Percentiles rank a stretch among this genome's conserved stretches.
phyloP scores from a whole-genome alignment of 2,329 filamentous ascomycete genomes.

The Teratosphaeria nubilosa region DNA sequence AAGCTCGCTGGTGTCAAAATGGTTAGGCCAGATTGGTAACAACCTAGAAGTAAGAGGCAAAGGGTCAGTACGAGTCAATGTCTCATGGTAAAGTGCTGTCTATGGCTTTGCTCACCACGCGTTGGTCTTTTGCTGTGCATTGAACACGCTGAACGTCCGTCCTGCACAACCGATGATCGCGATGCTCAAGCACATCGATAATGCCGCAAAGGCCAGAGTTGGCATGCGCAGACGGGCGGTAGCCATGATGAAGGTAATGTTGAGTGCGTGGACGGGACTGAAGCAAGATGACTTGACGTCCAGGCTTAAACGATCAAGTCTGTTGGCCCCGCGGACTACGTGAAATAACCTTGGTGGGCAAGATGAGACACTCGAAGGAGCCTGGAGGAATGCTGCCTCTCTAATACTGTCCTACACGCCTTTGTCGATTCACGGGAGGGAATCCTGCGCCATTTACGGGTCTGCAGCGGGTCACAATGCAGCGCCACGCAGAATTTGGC shows the following conservation, averaged over 20 bases:
- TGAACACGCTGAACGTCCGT: conserved; percentile 34
- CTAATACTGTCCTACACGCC: not conserved
- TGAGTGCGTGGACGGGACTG: not conserved
- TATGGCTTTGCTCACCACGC: conserved; percentile 24
- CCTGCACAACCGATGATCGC: conserved; percentile 34
- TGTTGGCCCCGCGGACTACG: not conserved
- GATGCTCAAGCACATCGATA: conserved; percentile 29
- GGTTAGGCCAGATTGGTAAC: conserved; percentile 38
- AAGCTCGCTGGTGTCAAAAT: conserved; percentile 37
- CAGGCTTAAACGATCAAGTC: not conserved
- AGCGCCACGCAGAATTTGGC: not conserved
- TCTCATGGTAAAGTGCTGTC: too few relatives aligned
- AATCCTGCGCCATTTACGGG: not conserved
- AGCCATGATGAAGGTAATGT: conserved; percentile 1
- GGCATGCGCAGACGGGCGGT: conserved; percentile 14
- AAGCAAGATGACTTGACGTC: not conserved
- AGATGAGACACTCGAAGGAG: not conserved
- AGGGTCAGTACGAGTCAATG: too few relatives aligned
- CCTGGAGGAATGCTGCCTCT: not conserved
- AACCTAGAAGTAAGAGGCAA: conserved; percentile 15
- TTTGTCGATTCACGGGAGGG: not conserved
- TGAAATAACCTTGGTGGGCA: not conserved
- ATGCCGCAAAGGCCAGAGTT: conserved; percentile 12
- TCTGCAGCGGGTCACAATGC: not conserved
- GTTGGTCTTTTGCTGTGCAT: conserved; percentile 32